phyloP scores from a whole-genome alignment of 176 grass and related monocot genomes.

The Raddia distichophylla region DNA sequence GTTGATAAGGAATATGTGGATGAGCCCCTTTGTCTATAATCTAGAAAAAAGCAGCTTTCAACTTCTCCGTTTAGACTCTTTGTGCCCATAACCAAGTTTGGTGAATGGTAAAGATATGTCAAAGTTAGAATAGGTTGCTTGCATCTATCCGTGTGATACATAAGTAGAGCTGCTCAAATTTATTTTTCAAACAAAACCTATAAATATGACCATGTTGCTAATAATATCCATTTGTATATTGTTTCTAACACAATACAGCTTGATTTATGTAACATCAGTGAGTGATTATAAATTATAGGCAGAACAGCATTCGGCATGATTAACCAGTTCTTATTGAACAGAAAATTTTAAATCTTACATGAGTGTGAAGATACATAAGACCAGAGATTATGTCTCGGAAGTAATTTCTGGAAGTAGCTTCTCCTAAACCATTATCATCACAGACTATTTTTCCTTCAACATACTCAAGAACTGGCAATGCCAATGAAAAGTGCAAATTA shows the following conservation, averaged over 20 bases:
- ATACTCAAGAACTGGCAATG: slow-evolving; percentile 73
- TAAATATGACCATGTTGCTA: slow-evolving; percentile 5
- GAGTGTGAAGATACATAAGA: slow-evolving; percentile 87
- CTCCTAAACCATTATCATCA: slow-evolving; percentile 65
- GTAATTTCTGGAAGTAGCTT: slow-evolving; percentile 71
- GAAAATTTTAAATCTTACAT: slow-evolving; percentile 61
- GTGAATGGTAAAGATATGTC: neutral
- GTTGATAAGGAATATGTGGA: neutral
- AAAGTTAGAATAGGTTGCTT: slow-evolving; percentile 10
- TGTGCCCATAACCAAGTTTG: neutral
- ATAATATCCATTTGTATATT: neutral
- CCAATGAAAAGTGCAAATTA: slow-evolving; percentile 24
- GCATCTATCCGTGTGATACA: neutral
- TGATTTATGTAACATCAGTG: neutral
- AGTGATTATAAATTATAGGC: neutral
- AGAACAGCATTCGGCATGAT: slow-evolving; percentile 1
- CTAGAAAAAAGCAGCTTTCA: too few relatives aligned
- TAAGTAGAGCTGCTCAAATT: neutral
- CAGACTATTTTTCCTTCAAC: slow-evolving; percentile 77
- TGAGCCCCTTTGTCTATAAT: neutral
- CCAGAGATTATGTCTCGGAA: slow-evolving; percentile 80
- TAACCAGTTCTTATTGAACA: neutral
- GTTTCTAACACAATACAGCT: neutral
- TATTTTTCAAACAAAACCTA: neutral
- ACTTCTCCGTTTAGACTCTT: too few relatives aligned